Evolutionary conservation across 2,329 filamentous ascomycete species (phyloP).

Genomic region (Ophiocordyceps australis): DNA sequence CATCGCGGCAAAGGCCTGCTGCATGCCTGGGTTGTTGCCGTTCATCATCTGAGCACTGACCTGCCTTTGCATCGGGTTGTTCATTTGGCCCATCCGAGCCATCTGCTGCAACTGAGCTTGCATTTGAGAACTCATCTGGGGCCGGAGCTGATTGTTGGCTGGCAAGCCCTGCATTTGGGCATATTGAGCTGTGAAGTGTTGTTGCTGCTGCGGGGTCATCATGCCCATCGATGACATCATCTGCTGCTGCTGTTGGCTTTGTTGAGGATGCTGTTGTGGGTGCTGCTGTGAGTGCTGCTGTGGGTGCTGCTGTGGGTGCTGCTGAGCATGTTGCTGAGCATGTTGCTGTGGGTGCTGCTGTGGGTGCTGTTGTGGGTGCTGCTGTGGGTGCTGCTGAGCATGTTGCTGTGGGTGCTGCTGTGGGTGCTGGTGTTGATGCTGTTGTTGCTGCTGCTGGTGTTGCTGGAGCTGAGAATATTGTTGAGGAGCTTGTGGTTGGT

Average conservation of each 20-base stretch:
- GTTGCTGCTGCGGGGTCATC: too few species aligned
- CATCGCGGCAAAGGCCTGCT: slow-evolving; percentile 18
- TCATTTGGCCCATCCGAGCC: slow-evolving; percentile 17
- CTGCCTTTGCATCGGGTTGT: slow-evolving; percentile 18
- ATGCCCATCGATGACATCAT: too few species aligned
- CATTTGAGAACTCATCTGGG: slow-evolving; percentile 18
- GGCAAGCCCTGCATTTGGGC: slow-evolving; percentile 23
- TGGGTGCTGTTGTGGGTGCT: slow-evolving; percentile 15
- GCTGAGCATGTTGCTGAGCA: slow-evolving; percentile 21
- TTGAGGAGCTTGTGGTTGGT: slow-evolving; percentile 11
- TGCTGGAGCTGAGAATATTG: slow-evolving; percentile 9
- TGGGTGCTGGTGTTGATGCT: slow-evolving; percentile 15
- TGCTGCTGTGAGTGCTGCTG: too few species aligned
- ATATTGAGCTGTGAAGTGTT: too few species aligned
- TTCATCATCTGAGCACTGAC: slow-evolving; percentile 22
- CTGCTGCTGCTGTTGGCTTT: too few species aligned
- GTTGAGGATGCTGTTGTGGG: too few species aligned
- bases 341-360: slow-evolving; percentile 23
- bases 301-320: too few species aligned
- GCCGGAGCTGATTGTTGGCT: slow-evolving; percentile 10
- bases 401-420: slow-evolving; percentile 21
- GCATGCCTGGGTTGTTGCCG: slow-evolving; percentile 18
- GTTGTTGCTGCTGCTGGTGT: slow-evolving; percentile 11
- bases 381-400: slow-evolving; percentile 12
- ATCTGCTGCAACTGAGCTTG: slow-evolving; percentile 18